Base-by-base conservation (phyloP, 2,329 filamentous ascomycete genomes). In the Fusarium albosuccineum region DNA sequence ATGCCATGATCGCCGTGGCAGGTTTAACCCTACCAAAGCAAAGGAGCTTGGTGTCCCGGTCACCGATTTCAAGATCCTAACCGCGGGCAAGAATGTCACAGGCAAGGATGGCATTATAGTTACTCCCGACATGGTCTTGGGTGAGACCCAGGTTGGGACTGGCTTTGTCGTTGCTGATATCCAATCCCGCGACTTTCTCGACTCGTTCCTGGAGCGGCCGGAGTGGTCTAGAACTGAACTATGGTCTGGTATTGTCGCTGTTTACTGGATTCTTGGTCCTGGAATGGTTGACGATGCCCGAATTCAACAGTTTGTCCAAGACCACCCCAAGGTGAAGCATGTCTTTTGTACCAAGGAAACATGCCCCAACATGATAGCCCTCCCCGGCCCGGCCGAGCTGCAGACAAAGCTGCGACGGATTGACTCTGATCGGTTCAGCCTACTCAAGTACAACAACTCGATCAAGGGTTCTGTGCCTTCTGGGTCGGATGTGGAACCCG, bases 111-210 rank as follows among this genome's bases (percentile, higher is more conserved):
- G 93, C 5, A 83, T 82, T 7, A 86, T 85, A 0, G 87, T 99
- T 30, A 96, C 91, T 0, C 91, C 95, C 1, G 92, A 96, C 0
- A 96, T 97, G 90, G 94, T 98, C 1, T 75, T 99, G 52, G 93
- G 86, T 2, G 82, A 89, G 10, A 79, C 85, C 4, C 85, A 89
- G 57, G 83, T 86, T 6, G 94, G 94, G 10, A 87, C 84, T 57
- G 94, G 93, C 3, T 84, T 97, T 66, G 91, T 92, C 9, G 83
- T 99, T 8, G 82, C 97, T 40, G 94, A 98, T 70, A 77, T 99
- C 8, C 92, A 93, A 1, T 86, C 89, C 13, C 64, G 76, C 1
- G 87, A 89, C 8, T 94, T 96, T 72, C 81, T 98, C 27, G 87
- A 90, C 11, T 79, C 86, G 6, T 84, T 97, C 53, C 72, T 97